A percentile compares a stretch with the other conserved stretches of the same genome.
Evolutionary conservation across 805 yeast species (phyloP).

Genomic region (Lipomyces kockii): DNA sequence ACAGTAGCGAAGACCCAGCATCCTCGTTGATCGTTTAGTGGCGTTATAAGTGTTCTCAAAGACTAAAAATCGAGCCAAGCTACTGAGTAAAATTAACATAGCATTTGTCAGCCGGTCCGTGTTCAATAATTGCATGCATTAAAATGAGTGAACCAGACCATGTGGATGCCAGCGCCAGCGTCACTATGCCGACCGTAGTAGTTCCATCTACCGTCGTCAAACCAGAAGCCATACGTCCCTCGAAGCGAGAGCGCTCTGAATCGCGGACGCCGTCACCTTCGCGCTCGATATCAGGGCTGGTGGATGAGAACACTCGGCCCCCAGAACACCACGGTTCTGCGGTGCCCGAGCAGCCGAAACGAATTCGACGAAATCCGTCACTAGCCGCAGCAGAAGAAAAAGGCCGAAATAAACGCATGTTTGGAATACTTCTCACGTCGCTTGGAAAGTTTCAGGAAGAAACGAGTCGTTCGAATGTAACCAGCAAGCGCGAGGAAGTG

Average conservation of each 20-base stretch:
- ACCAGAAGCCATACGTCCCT: neutral
- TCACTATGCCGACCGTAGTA: neutral
- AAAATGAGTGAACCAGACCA: neutral
- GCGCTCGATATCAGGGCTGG: neutral
- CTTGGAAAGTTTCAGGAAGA: constrained; percentile 29
- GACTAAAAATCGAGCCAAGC: neutral
- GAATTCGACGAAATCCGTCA: constrained; percentile 11
- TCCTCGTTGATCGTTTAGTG: neutral
- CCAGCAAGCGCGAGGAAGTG: constrained; percentile 17
- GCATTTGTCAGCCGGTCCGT: neutral
- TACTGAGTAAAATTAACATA: neutral
- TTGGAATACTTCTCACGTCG: constrained; percentile 34
- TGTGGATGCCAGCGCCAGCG: neutral
- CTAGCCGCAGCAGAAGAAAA: constrained; percentile 27
- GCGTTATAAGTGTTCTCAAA: neutral
- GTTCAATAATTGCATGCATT: neutral
- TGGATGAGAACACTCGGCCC: neutral
- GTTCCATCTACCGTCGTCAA: constrained; percentile 1
- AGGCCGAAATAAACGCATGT: constrained; percentile 31
- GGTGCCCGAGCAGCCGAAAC: constrained; percentile 11
- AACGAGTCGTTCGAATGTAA: neutral
- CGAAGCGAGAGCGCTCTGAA: constrained; percentile 2
- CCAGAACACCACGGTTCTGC: neutral
- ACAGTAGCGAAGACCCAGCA: neutral
- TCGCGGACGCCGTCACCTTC: neutral